Conservation (phyloP, 2,329 filamentous ascomycete species). For the Bimuria novae-zelandiae region DNA sequence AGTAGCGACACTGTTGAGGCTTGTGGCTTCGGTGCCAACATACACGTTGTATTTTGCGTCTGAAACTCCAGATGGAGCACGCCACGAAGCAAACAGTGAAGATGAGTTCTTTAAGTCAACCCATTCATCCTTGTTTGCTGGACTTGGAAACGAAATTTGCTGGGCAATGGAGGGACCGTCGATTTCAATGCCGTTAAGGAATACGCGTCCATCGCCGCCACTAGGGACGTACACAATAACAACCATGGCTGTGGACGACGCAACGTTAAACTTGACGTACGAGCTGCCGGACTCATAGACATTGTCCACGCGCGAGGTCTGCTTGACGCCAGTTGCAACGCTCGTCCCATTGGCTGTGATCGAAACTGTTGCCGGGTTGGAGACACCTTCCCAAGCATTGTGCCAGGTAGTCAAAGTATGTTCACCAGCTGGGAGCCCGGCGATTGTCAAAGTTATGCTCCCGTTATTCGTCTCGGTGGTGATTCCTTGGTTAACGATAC, state of each 20-base stretch:
- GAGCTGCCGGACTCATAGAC: conserved; percentile 35
- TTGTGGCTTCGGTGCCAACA: no score
- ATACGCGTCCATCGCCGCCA: conserved; percentile 21
- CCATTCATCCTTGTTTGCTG: conserved; percentile 37
- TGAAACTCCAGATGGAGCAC: conserved; percentile 16
- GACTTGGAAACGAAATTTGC: conserved; percentile 34
- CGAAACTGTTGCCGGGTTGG: conserved; percentile 25
- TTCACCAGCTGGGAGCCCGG: conserved; percentile 30
- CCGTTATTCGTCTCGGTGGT: not conserved
- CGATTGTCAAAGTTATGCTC: conserved; percentile 28
- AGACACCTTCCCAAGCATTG: conserved; percentile 37
- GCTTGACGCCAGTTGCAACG: no score
- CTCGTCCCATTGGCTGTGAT: no score
- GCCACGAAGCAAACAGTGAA: conserved; percentile 28
- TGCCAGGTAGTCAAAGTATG: conserved; percentile 38
- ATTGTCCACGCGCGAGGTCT: no score
- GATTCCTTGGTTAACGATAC: conserved; percentile 1
- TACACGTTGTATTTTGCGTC: no score
- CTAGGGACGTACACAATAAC: conserved; percentile 25
- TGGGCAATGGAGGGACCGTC: conserved; percentile 26
- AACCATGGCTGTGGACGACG: conserved; percentile 21
- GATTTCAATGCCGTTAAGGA: conserved; percentile 41
- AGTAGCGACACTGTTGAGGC: no score
- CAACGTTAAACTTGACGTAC: conserved; percentile 26
- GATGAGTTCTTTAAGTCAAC: conserved; percentile 17